Evolutionary conservation across 768 basidiomycete genomes (phyloP), one percentile per base, ranked within the genome.

Genomic region (Mycena sanguinolenta): DNA sequence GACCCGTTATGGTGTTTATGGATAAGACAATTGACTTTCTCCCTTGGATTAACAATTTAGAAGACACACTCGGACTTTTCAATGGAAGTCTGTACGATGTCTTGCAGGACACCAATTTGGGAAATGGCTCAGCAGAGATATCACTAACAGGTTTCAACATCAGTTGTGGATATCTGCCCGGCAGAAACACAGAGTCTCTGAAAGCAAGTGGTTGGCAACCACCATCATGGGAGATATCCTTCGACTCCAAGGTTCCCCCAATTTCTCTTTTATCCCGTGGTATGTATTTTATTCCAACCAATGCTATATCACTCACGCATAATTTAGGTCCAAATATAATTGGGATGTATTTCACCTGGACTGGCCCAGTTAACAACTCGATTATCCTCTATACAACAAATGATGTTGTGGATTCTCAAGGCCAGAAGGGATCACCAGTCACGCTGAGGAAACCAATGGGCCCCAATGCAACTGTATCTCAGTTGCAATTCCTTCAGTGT

Each of bases 11-110:
- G 2, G 23, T 16, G 50, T 52, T 49, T 25, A 49, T 49, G 46
- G 46, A 25, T 8, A n/a, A 49, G 2, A 49, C 46, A 23, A n/a
- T 49, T n/a, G 8, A n/a, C 6, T 49, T 52, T 27, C 50, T 52
- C 13, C 23, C 50, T 27, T 52, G 50, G 50, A 52, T 52, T 52
- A 23, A 28, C 25, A 52, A 28, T 28, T 28, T 52, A 27, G 50
- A 52, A 12, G 50, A 52, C 50, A 58, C 57, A 25, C 9, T 58
- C 12, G 57, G 57, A 25, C 36, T 58, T 2, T 58, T 58, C 57
- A 58, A 58, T 58, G 57, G 57, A 39, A 58, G 57, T 34, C 38
- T 58, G 10, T 58, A 58, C 32, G 57, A 58, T 36, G 36, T 39
- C 36, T 58, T 58, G 57, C 23, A 36, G 36, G 23, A 36, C 23